Percentiles rank a stretch among this genome's conserved stretches.
Evolutionary conservation across 306 rosid genomes (phyloP).

Genomic region (Rosa rugosa): DNA sequence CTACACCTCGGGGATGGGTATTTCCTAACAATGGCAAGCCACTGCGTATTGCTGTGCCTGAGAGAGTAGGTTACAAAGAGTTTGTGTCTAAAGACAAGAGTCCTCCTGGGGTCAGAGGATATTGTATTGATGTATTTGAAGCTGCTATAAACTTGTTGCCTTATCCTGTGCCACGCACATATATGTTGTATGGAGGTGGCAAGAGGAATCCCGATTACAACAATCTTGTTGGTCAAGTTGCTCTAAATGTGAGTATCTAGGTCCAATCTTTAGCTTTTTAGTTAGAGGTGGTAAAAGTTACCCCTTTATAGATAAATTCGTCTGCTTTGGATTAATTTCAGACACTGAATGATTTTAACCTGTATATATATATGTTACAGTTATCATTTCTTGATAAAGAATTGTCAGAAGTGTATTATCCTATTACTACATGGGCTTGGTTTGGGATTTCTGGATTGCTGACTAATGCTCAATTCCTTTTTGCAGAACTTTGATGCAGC

Average conservation of each 20-base stretch:
- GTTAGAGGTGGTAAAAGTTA: constrained; percentile 9
- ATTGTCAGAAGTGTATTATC: constrained; percentile 12
- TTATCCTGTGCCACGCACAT: constrained; percentile 68
- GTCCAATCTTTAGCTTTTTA: constrained; percentile 13
- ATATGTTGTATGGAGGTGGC: constrained; percentile 65
- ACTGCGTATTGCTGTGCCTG: constrained; percentile 74
- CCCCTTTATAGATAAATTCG: constrained; percentile 3
- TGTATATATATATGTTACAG: neutral
- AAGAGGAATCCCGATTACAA: constrained; percentile 54
- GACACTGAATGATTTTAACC: constrained; percentile 13
- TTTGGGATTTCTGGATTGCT: neutral
- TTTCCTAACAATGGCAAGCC: constrained; percentile 88
- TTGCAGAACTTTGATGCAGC: constrained; percentile 75
- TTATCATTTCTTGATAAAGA: neutral
- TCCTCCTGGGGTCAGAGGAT: constrained; percentile 75
- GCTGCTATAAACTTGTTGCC: constrained; percentile 76
- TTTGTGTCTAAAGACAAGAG: constrained; percentile 58
- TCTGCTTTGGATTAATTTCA: constrained; percentile 13
- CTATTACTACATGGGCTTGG: constrained; percentile 4
- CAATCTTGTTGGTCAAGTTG: constrained; percentile 49
- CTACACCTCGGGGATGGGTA: constrained; percentile 78
- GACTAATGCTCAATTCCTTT: neutral
- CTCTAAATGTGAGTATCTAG: constrained; percentile 70
- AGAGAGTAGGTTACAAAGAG: constrained; percentile 61
- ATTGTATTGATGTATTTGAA: constrained; percentile 77